phyloP scores from a whole-genome alignment of 2,329 filamentous ascomycete species.

The Hypoxylon sp. region DNA sequence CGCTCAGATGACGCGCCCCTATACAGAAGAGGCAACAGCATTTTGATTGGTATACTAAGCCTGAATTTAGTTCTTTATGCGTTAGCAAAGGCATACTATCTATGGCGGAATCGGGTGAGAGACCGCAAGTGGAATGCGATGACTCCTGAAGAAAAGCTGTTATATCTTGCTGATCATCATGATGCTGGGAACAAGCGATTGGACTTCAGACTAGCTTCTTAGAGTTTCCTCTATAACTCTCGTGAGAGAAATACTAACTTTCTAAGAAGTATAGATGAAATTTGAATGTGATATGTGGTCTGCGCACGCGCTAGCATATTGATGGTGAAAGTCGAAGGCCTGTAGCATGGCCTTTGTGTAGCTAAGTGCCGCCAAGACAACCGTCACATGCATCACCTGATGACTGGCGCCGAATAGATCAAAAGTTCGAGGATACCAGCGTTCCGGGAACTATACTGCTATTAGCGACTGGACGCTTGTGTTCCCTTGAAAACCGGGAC shows the following conservation, averaged over 20 bases:
- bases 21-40: conserved; percentile 68
- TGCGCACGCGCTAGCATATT: conserved; percentile 8
- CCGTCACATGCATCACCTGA: conserved; percentile 64
- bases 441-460: conserved; percentile 59
- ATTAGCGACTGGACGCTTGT: not conserved
- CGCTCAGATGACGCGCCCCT: conserved; percentile 66
- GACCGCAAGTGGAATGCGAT: conserved; percentile 64
- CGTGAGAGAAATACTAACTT: no score
- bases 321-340: conserved; percentile 56
- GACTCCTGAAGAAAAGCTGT: conserved; percentile 62
- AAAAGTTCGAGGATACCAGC: conserved; percentile 59
- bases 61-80: conserved; percentile 67
- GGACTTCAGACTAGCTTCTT: conserved; percentile 59
- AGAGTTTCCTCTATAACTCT: not conserved
- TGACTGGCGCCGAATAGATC: conserved; percentile 65
- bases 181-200: conserved; percentile 62
- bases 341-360: conserved; percentile 56
- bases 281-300: not conserved
- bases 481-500: not conserved
- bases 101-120: conserved; percentile 62
- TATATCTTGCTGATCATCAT: conserved; percentile 63
- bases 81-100: conserved; percentile 66
- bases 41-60: conserved; percentile 65
- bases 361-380: conserved; percentile 59
- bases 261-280: not conserved